Conservation (phyloP, 345 rosid species). For the Citrus medica region DNA sequence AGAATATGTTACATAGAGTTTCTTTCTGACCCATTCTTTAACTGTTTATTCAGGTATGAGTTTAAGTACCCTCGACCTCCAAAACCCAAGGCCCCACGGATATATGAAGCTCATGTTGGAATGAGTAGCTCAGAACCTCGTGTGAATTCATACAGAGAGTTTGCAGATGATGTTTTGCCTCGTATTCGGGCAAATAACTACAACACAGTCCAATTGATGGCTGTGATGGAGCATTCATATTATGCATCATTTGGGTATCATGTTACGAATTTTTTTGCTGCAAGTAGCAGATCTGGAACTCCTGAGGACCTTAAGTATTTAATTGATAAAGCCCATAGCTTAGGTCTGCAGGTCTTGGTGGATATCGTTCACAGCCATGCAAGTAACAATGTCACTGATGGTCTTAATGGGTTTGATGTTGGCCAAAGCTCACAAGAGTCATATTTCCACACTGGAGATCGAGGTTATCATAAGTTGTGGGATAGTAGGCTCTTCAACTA, state of each 20-base stretch:
- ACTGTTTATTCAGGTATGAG: constrained; percentile 45
- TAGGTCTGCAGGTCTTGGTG: constrained; percentile 65
- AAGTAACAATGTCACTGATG: constrained; percentile 72
- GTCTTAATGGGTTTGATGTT: constrained; percentile 79
- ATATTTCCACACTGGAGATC: constrained; percentile 69
- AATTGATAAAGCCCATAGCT: constrained; percentile 78
- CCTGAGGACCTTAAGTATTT: constrained; percentile 83
- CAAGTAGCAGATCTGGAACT: constrained; percentile 73
- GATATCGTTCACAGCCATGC: constrained; percentile 81
- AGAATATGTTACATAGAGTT: background rate
- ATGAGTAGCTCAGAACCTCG: constrained; percentile 76
- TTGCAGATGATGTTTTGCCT: constrained; percentile 74
- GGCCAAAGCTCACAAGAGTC: constrained; percentile 71
- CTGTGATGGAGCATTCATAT: constrained; percentile 81
- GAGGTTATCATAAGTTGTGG: constrained; percentile 73
- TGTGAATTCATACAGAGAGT: constrained; percentile 67
- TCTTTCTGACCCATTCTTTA: constrained; percentile 9
- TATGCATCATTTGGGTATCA: constrained; percentile 85
- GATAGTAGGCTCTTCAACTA: constrained; percentile 79
- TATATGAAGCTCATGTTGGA: constrained; percentile 87
- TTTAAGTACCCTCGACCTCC: constrained; percentile 61
- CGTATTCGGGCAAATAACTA: constrained; percentile 68
- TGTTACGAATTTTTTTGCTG: constrained; percentile 74
- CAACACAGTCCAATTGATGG: constrained; percentile 74
- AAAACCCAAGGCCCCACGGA: constrained; percentile 60